Evolutionary conservation across 164 flowering plant genomes (phyloP).

Genomic region (Liriodendron chinense): DNA sequence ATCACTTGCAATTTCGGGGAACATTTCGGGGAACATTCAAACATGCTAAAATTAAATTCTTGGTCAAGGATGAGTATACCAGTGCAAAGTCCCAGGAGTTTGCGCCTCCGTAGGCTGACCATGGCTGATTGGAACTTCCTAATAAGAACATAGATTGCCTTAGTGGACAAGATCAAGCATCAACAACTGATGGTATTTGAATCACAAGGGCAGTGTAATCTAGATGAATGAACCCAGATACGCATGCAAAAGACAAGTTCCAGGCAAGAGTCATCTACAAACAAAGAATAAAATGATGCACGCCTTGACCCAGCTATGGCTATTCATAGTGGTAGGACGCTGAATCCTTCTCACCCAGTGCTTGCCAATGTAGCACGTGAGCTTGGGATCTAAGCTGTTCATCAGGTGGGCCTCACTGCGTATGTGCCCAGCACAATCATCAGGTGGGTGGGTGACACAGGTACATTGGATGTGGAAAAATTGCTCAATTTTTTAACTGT

Average conservation of each 20-base stretch:
- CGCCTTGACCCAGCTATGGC: not conserved
- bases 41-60: not conserved
- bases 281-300: not conserved
- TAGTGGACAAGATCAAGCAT: conserved; percentile 12
- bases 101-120: conserved; percentile 94
- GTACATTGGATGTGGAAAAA: no score
- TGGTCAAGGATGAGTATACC: conserved; percentile 36
- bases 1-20: not conserved
- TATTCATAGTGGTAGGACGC: not conserved
- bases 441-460: no score
- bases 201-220: not conserved
- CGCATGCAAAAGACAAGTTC: not conserved
- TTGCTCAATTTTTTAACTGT: no score
- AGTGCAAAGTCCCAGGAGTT: conserved; percentile 58
- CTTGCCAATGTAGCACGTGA: no score
- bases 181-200: not conserved
- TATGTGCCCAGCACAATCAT: no score
- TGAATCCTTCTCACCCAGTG: not conserved
- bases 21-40: no score
- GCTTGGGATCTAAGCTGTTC: no score
- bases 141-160: conserved; percentile 10
- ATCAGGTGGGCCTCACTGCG: no score
- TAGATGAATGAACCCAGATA: not conserved
- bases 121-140: conserved; percentile 30
- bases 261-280: not conserved